Evolutionary conservation across 441 rosid species (phyloP).

Genomic region (Lagerstroemia fauriei): DNA sequence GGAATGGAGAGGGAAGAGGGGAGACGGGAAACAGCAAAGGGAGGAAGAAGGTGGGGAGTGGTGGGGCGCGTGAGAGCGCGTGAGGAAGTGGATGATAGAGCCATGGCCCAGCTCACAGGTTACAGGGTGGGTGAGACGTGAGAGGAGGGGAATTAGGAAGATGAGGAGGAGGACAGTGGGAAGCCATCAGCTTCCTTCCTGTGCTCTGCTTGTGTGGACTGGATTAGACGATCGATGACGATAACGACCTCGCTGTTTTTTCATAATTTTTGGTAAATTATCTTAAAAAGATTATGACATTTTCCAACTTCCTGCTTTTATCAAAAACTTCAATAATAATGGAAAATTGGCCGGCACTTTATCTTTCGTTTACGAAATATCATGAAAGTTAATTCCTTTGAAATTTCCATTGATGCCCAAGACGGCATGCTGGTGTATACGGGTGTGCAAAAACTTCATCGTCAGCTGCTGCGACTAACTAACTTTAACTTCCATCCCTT

Average conservation of each 20-base stretch:
- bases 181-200: background rate
- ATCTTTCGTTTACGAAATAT: too few relatives aligned
- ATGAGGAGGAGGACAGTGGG: background rate
- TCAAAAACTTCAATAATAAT: too few relatives aligned
- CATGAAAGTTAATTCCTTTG: too few relatives aligned
- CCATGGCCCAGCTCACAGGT: conserved; percentile 29
- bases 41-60: conserved; percentile 16
- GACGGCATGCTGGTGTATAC: too few relatives aligned
- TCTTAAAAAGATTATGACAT: too few relatives aligned
- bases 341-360: too few relatives aligned
- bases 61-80: conserved; percentile 21
- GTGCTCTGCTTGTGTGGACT: background rate
- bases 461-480: too few relatives aligned
- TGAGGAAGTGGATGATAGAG: conserved; percentile 31
- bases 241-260: background rate
- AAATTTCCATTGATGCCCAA: too few relatives aligned
- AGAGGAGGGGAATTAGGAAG: background rate
- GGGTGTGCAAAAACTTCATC: too few relatives aligned
- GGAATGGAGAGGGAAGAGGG: conserved; percentile 5
- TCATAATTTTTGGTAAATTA: background rate
- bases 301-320: background rate
- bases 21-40: conserved; percentile 3
- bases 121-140: conserved; percentile 1
- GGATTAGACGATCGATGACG: conserved; percentile 6
- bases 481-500: too few relatives aligned